Evolutionary conservation across 2,329 filamentous ascomycete genomes (phyloP).

Genomic region (Dothistroma pini): DNA sequence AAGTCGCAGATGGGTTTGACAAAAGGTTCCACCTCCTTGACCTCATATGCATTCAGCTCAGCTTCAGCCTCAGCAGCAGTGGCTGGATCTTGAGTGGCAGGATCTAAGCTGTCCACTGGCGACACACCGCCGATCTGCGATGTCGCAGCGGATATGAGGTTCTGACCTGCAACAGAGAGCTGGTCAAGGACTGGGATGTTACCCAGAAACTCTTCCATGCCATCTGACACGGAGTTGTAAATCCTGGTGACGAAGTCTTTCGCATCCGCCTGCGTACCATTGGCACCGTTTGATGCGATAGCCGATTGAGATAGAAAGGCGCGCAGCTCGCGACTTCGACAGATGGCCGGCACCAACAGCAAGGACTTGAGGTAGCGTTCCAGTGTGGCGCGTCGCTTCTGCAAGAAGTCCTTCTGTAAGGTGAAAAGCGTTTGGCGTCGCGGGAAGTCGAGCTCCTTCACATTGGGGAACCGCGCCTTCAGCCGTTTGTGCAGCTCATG

Average conservation of each 20-base stretch:
- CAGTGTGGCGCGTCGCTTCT: conserved; percentile 77
- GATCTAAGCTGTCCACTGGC: conserved; percentile 43
- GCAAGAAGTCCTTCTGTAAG: conserved; percentile 89
- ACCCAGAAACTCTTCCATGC: conserved; percentile 95
- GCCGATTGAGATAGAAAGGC: conserved; percentile 87
- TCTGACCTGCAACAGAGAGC: conserved; percentile 87
- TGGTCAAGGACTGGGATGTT: conserved; percentile 96
- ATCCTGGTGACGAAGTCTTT: conserved; percentile 86
- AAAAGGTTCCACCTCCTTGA: conserved; percentile 84
- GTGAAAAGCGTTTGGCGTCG: conserved; percentile 92
- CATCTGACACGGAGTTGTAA: conserved; percentile 95
- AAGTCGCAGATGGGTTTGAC: conserved; percentile 98
- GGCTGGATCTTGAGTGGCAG: conserved; percentile 42
- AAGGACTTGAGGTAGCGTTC: conserved; percentile 74
- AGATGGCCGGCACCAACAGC: conserved; percentile 84
- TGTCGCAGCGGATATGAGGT: conserved; percentile 72
- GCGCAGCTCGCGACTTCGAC: conserved; percentile 84
- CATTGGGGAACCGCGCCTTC: conserved; percentile 77
- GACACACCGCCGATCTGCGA: conserved; percentile 45
- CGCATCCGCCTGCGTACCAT: conserved; percentile 60
- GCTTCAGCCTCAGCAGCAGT: conserved; percentile 77
- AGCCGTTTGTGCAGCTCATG: conserved; percentile 91
- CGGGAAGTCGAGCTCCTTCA: conserved; percentile 87
- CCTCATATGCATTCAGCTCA: conserved; percentile 88
- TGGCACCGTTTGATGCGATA: conserved; percentile 58